Conservation (phyloP, 345 rosid genomes). For the Microthlaspi erraticum region DNA sequence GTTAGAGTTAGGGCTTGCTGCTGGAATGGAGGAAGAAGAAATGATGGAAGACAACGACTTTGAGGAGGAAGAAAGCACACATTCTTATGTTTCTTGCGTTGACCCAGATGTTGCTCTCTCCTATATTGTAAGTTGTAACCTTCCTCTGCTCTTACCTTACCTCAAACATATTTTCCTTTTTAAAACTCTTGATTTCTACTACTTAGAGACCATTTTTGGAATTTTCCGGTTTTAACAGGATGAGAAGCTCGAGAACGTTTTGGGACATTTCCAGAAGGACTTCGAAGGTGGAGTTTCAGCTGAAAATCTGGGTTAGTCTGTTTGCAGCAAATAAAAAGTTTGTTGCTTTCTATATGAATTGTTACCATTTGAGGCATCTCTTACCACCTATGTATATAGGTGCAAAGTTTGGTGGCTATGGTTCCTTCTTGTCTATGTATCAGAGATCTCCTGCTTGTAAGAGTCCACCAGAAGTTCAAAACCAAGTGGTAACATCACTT, state of each 20-base stretch:
- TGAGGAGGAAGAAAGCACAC: conserved; percentile 75
- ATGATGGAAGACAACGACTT: conserved; percentile 63
- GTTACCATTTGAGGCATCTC: conserved; percentile 22
- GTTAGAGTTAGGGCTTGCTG: conserved; percentile 55
- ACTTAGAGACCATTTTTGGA: neutral
- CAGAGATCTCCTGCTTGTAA: conserved; percentile 46
- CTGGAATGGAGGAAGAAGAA: conserved; percentile 50
- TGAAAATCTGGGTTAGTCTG: conserved; percentile 67
- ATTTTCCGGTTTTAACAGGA: conserved; percentile 46
- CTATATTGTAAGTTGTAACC: conserved; percentile 83
- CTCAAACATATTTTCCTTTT: conserved; percentile 11
- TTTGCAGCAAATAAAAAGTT: conserved; percentile 18
- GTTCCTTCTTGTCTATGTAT: conserved; percentile 47
- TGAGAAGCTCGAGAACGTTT: conserved; percentile 64
- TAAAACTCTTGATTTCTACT: conserved; percentile 27
- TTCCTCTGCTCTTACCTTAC: conserved; percentile 1
- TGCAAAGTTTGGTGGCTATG: conserved; percentile 50
- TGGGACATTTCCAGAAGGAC: conserved; percentile 80
- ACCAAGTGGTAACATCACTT: conserved; percentile 46
- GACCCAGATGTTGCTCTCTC: conserved; percentile 83
- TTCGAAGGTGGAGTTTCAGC: conserved; percentile 85
- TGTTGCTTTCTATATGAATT: conserved; percentile 14
- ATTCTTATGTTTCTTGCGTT: conserved; percentile 56
- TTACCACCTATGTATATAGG: conserved; percentile 36
- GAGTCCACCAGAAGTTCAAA: conserved; percentile 38